A percentile compares a stretch with the other conserved stretches of the same genome.
Conservation (phyloP, 805 yeast species). For the Metschnikowia noctiluminum region DNA sequence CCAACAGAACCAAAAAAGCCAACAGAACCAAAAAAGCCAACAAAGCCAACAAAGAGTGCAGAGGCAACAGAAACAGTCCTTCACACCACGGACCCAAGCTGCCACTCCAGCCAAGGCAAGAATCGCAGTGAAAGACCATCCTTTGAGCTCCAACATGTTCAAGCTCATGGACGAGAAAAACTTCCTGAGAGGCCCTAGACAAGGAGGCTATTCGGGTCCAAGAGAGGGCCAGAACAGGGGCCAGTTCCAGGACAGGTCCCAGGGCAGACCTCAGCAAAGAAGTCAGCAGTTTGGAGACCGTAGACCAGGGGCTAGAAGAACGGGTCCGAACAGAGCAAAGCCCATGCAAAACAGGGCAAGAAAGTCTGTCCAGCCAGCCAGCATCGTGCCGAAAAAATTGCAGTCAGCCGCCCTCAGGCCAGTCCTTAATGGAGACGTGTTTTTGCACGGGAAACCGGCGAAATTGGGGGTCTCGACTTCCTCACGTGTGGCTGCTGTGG, state of each 20-base stretch:
- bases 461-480: conserved; percentile 19
- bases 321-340: neutral
- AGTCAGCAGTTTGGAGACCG: neutral
- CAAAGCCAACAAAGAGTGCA: neutral
- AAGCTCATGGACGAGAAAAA: conserved; percentile 9
- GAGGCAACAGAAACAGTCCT: neutral
- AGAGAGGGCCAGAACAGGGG: neutral
- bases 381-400: conserved; percentile 16
- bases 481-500: conserved; percentile 38
- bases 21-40: neutral
- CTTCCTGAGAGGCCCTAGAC: neutral
- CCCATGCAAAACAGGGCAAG: neutral
- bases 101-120: conserved; percentile 1
- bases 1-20: neutral
- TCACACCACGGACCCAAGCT: neutral
- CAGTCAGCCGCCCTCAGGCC: conserved; percentile 20
- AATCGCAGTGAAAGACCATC: conserved; percentile 18
- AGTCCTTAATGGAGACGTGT: conserved; percentile 23
- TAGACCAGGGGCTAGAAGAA: neutral
- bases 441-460: conserved; percentile 37
- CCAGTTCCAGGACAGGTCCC: too few relatives aligned
- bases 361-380: conserved; percentile 1
- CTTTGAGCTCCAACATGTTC: conserved; percentile 18
- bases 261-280: neutral
- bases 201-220: neutral